These are phyloP conservation scores for Chimonanthus salicifolius DNA, from an alignment of 164 flowering plant genomes.

Conservation along the genomic window DNA sequence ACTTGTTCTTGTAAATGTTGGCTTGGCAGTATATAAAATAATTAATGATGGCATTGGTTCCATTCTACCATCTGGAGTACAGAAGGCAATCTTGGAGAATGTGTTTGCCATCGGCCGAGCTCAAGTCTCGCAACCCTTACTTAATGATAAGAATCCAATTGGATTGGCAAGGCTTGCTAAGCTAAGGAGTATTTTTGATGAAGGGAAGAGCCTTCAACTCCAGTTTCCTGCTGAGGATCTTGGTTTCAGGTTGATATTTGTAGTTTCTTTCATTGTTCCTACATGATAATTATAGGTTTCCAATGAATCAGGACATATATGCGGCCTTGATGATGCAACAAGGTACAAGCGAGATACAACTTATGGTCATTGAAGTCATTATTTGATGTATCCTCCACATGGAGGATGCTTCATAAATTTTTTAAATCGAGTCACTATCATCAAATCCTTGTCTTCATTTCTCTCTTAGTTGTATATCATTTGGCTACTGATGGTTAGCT, in stretches of 20 bases:
- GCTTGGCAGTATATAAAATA: slow-evolving; percentile 58
- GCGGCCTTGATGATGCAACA: background rate
- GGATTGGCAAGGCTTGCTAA: slow-evolving; percentile 80
- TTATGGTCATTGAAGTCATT: background rate
- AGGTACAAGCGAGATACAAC: background rate
- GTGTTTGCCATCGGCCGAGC: slow-evolving; percentile 74
- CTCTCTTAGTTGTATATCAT: background rate
- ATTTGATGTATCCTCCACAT: background rate
- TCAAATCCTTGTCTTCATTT: background rate
- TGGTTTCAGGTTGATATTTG: slow-evolving; percentile 67
- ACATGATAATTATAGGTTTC: background rate
- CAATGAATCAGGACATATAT: background rate
- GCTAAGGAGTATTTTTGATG: slow-evolving; percentile 66
- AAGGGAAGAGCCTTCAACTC: slow-evolving; percentile 96
- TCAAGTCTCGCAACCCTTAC: slow-evolving; percentile 63
- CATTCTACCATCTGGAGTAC: slow-evolving; percentile 65
- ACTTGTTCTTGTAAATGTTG: background rate
- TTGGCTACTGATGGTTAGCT: background rate
- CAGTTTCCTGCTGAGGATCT: slow-evolving; percentile 99
- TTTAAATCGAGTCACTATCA: background rate
- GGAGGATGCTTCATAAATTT: background rate
- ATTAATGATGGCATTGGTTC: slow-evolving; percentile 59
- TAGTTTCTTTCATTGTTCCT: background rate
- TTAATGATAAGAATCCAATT: slow-evolving; percentile 72
- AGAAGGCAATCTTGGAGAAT: slow-evolving; percentile 67